These are phyloP conservation scores for Wallacemonas collosoma DNA, from an alignment of 208 protist genomes.

Conservation along the genomic window DNA sequence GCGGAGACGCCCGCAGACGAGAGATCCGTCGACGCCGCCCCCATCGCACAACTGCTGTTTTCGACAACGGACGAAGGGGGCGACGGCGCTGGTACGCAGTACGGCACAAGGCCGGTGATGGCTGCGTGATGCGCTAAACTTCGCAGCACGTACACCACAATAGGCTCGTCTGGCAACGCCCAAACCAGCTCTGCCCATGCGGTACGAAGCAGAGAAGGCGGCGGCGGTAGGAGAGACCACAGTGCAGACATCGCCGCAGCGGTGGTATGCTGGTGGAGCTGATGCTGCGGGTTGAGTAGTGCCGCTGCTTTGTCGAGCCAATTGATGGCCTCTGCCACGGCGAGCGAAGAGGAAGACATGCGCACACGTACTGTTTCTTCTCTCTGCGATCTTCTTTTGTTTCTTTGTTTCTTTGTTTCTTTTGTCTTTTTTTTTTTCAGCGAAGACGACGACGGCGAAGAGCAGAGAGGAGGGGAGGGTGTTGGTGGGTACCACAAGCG, in stretches of 20 bases:
- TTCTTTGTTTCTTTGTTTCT: too few relatives aligned
- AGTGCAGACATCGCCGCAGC: constrained; percentile 34
- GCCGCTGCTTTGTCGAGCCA: constrained; percentile 38
- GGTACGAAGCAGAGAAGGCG: constrained; percentile 42
- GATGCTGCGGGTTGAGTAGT: constrained; percentile 35
- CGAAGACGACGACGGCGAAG: too few relatives aligned
- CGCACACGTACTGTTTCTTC: not conserved
- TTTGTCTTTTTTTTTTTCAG: too few relatives aligned
- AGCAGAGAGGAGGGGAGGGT: too few relatives aligned
- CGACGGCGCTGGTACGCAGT: not conserved
- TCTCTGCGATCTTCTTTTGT: too few relatives aligned
- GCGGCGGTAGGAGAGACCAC: constrained; percentile 29
- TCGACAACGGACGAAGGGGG: not conserved
- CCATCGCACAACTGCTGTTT: too few relatives aligned
- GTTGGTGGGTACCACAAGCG: too few relatives aligned
- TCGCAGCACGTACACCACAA: constrained; percentile 61
- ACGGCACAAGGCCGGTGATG: constrained; percentile 20
- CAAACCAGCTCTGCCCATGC: constrained; percentile 61
- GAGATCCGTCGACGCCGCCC: too few relatives aligned
- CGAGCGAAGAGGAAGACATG: not conserved
- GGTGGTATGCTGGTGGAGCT: constrained; percentile 18
- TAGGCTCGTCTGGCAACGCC: constrained; percentile 59
- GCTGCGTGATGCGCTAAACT: constrained; percentile 47
- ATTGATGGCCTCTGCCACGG: constrained; percentile 3
- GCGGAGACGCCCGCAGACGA: too few relatives aligned